Evolutionary conservation across 441 rosid genomes (phyloP).

Genomic region (Populus hybrid): DNA sequence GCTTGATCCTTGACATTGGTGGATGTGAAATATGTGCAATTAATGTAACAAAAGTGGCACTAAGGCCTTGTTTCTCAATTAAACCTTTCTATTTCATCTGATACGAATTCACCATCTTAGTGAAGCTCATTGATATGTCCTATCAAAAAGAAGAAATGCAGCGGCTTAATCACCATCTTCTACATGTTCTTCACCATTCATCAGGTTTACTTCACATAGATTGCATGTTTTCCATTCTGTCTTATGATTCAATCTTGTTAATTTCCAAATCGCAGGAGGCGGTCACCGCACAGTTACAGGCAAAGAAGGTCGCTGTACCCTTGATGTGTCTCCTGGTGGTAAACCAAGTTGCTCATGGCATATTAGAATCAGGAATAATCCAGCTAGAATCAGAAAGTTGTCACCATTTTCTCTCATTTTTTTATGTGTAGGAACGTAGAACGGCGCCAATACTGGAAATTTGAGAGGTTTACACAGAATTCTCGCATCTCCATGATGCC

Average conservation of each 20-base stretch:
- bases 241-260: background rate
- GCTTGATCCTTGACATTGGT: background rate
- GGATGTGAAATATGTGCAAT: background rate
- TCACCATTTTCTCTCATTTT: background rate
- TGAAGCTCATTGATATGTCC: too few species aligned
- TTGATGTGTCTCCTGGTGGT: slow-evolving; percentile 4
- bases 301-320: slow-evolving; percentile 4
- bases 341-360: slow-evolving; percentile 4
- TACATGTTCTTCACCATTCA: too few species aligned
- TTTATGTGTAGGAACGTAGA: too few species aligned
- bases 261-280: slow-evolving; percentile 23
- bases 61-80: background rate
- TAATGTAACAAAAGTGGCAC: background rate
- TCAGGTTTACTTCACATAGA: background rate
- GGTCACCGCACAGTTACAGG: slow-evolving; percentile 7
- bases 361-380: background rate
- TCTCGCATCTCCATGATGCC: background rate
- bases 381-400: background rate
- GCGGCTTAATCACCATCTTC: background rate
- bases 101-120: background rate
- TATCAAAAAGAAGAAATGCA: too few species aligned
- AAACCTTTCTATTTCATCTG: background rate
- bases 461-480: background rate
- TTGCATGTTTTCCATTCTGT: background rate
- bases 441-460: too few species aligned